phyloP scores from a whole-genome alignment of 495 filamentous ascomycete species.

The Bacidia rubella region DNA sequence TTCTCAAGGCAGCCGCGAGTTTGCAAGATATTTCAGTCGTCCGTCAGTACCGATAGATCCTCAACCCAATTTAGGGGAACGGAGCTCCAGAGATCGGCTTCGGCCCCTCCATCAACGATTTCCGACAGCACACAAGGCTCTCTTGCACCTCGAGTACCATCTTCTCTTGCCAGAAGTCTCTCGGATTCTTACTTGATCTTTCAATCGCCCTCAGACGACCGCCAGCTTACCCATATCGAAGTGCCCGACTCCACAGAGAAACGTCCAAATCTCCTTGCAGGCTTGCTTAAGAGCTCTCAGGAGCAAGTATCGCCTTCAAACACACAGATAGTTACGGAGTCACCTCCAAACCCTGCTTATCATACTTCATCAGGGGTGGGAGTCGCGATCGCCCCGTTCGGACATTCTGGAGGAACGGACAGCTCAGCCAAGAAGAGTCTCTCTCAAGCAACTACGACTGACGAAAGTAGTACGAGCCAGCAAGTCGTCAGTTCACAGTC shows the following conservation, averaged over 20 bases:
- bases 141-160: background rate
- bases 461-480: constrained; percentile 10
- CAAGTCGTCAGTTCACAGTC: constrained; percentile 8
- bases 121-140: background rate
- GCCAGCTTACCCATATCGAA: background rate
- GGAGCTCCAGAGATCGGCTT: background rate
- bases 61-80: too few relatives aligned
- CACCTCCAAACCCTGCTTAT: background rate
- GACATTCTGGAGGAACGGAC: background rate
- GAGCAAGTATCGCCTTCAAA: background rate
- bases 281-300: too few relatives aligned
- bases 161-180: background rate
- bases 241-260: constrained; percentile 3
- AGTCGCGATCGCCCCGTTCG: too few relatives aligned
- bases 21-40: too few relatives aligned
- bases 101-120: background rate
- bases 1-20: too few relatives aligned
- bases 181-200: background rate
- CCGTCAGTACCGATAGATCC: too few relatives aligned
- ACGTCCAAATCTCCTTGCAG: too few relatives aligned
- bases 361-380: background rate
- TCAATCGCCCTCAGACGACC: background rate
- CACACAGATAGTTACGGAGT: background rate
- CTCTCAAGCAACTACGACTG: constrained; percentile 13
- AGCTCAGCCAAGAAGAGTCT: background rate